Evolutionary conservation across 306 rosid species (phyloP).

Genomic region (Mimosa bimucronata): DNA sequence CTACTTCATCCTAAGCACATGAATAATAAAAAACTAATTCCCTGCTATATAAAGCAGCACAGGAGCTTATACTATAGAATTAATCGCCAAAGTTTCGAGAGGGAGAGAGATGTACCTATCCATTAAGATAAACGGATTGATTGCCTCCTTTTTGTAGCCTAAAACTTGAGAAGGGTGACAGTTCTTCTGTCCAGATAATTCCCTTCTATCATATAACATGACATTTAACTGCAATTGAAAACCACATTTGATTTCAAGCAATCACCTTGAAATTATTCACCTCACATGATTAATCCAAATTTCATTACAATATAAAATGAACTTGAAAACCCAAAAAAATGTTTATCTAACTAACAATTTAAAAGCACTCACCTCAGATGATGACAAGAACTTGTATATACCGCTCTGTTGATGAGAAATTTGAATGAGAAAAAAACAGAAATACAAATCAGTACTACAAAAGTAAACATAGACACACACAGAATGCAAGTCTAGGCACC

Average conservation of each 20-base stretch:
- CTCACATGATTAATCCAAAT: conserved; percentile 1
- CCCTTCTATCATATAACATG: conserved; percentile 67
- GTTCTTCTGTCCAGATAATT: conserved; percentile 75
- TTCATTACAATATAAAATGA: conserved; percentile 12
- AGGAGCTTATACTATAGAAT: too few relatives aligned
- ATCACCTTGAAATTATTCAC: conserved; percentile 1
- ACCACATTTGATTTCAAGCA: conserved; percentile 39
- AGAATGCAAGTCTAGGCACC: conserved; percentile 8
- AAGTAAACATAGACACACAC: conserved; percentile 7
- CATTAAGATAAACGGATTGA: conserved; percentile 45
- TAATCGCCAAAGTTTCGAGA: neutral
- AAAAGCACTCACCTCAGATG: conserved; percentile 70
- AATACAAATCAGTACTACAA: conserved; percentile 22
- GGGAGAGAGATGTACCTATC: conserved; percentile 57
- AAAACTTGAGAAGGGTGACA: conserved; percentile 80
- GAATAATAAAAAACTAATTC: conserved; percentile 7
- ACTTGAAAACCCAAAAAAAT: conserved; percentile 35
- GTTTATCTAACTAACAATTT: conserved; percentile 32
- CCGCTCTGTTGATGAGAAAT: conserved; percentile 71
- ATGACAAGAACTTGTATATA: conserved; percentile 82
- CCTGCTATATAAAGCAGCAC: too few relatives aligned
- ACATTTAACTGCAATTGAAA: conserved; percentile 65
- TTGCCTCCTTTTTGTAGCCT: conserved; percentile 51
- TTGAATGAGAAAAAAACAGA: conserved; percentile 2
- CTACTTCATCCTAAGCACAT: conserved; percentile 28